Evolutionary conservation across 2,329 filamentous ascomycete genomes (phyloP).

Genomic region (Colletotrichum scovillei): DNA sequence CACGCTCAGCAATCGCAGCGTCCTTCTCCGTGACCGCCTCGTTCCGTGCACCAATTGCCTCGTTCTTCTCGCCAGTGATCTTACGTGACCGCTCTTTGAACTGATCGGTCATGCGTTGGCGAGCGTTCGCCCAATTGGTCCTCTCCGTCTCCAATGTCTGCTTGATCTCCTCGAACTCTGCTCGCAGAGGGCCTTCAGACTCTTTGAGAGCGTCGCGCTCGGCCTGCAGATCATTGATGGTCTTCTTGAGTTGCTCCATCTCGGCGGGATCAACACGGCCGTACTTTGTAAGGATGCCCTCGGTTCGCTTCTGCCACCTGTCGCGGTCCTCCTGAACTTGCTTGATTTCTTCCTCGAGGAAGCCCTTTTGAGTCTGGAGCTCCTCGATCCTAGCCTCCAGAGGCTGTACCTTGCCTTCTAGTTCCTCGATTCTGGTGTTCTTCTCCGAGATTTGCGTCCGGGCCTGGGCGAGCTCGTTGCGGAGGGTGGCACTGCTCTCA

Average conservation of each 20-base stretch:
- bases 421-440: slow-evolving; percentile 77
- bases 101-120: slow-evolving; percentile 68
- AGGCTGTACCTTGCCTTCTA: slow-evolving; percentile 82
- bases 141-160: slow-evolving; percentile 65
- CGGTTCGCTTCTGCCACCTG: slow-evolving; percentile 93
- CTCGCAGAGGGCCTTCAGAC: slow-evolving; percentile 62
- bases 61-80: slow-evolving; percentile 65
- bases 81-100: slow-evolving; percentile 70
- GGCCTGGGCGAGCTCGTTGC: slow-evolving; percentile 85
- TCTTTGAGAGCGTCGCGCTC: slow-evolving; percentile 71
- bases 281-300: slow-evolving; percentile 96
- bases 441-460: slow-evolving; percentile 82
- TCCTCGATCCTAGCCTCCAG: slow-evolving; percentile 84
- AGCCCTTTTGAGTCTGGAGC: slow-evolving; percentile 82
- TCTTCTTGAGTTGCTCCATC: slow-evolving; percentile 87
- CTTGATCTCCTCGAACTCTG: slow-evolving; percentile 64
- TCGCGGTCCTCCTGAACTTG: slow-evolving; percentile 92
- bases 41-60: slow-evolving; percentile 62
- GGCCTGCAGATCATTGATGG: slow-evolving; percentile 72
- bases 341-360: slow-evolving; percentile 88
- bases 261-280: slow-evolving; percentile 95
- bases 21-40: slow-evolving; percentile 63
- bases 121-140: slow-evolving; percentile 61
- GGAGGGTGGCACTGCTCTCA: slow-evolving; percentile 91
- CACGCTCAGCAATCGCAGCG: slow-evolving; percentile 64